Base-by-base conservation (phyloP, 805 yeast species). In the Candida tibetensis region DNA sequence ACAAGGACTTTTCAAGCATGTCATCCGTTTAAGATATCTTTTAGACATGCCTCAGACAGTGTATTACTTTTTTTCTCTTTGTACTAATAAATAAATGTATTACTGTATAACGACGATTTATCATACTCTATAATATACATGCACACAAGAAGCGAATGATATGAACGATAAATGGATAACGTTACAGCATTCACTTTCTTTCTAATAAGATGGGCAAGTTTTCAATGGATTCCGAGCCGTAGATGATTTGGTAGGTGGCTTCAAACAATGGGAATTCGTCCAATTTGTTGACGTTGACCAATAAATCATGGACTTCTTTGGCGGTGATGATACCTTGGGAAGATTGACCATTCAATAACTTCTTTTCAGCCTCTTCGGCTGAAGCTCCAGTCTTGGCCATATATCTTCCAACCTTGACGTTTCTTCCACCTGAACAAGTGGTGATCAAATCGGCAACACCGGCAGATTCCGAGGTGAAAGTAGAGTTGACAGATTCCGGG, bases 391-490 rank as follows among this genome's bases (percentile, higher is more conserved):
- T 62, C 57, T 66, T 60, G 23, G 70, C 61, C 74, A 69, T 69
- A 50, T 66, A 64, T 44, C 68, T 64, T 12, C 69, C 74, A 27
- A 69, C 71, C 57, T 64, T 66, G 42, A 69, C 73, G 52, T 69
- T 69, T 59, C 74, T 64, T 33, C 74, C 74, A 38, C 74, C 74
- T 27, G 72, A 50, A 50, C 74, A 69, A 32, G 74, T 68, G 35
- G 74, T 69, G 52, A 69, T 69, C 47, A 69, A 62, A 55, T 69
- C 74, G 34, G 74, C 74, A 12, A 69, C 74, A 52, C 74, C 74
- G 12, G 72, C 72, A 26, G 69, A 60, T 49, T 69, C 74, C 37
- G 57, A 63, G 6, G 74, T 69, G 54, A 69, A 69, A 17, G 74
- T 69, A 29, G 60, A 42, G 26, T 60, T 46, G 33, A 55, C 39